These are phyloP conservation scores for Cyberlindnera sargentensis DNA, from an alignment of 805 yeast species.

Conservation along the genomic window DNA sequence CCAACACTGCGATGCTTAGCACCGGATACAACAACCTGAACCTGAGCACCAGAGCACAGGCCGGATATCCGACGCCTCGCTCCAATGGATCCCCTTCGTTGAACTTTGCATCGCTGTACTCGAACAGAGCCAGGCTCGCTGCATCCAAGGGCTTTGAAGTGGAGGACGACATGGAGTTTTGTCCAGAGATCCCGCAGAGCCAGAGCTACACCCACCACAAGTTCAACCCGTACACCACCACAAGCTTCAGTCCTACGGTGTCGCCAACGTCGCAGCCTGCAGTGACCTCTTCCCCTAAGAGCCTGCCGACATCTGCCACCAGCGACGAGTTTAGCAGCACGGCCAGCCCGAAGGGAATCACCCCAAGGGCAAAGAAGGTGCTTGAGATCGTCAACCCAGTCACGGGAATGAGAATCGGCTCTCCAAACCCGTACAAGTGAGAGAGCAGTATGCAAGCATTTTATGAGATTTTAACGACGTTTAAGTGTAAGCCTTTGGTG, in stretches of 20 bases:
- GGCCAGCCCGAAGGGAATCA: slow-evolving; percentile 37
- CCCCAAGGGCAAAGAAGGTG: slow-evolving; percentile 54
- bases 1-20: slow-evolving; percentile 9
- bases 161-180: slow-evolving; percentile 59
- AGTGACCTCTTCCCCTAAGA: slow-evolving; percentile 15
- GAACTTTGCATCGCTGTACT: slow-evolving; percentile 31
- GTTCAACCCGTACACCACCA: slow-evolving; percentile 64
- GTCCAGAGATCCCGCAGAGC: slow-evolving; percentile 35
- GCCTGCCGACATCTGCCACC: too few relatives aligned
- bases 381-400: slow-evolving; percentile 58
- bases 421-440: slow-evolving; percentile 31
- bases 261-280: slow-evolving; percentile 29
- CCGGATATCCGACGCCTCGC: slow-evolving; percentile 17
- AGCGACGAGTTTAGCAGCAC: not conserved
- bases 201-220: slow-evolving; percentile 31
- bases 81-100: slow-evolving; percentile 16
- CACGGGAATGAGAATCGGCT: slow-evolving; percentile 48
- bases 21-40: slow-evolving; percentile 16
- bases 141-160: slow-evolving; percentile 53
- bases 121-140: slow-evolving; percentile 48
- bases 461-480: too few relatives aligned
- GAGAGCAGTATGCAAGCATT: too few relatives aligned
- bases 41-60: slow-evolving; percentile 13
- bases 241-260: slow-evolving; percentile 48
- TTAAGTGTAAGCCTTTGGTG: too few relatives aligned